Evolutionary conservation across 1,284 basidiomycete genomes (phyloP), one percentile per base, ranked within the genome.

Genomic region (Ceratobasidium sp.): DNA sequence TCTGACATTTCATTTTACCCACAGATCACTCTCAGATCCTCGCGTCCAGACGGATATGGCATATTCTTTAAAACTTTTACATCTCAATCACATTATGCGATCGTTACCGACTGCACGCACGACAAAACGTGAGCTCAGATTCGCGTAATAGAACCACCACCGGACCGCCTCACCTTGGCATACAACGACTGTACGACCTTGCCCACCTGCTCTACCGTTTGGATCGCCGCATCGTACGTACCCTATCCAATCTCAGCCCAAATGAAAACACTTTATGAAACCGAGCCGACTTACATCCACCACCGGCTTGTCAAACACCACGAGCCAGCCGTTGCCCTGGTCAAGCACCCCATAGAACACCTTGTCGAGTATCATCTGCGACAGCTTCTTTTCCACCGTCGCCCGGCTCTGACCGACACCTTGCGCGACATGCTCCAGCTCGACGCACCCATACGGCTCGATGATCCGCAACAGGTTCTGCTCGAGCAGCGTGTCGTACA

Each of bases 281-380:
- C 24, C 37, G 48, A 37, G 24, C 19, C n/a, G 51, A 85, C 92
- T 77, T 79, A 94, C 94, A 82, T 98, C 95, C 9, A 89, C 88
- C 79, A 92, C 90, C 0, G 89, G 88, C 80, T 94, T 86, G 75
- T 98, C 95, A 79, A 92, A 98, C 22, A 98, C 90, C 64, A 98
- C 85, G 62, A 98, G 83, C 80, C 96, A 98, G 0, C 96, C 96
- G 0, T 93, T 89, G 22, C 95, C 96, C 82, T 98, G 97, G 81
- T 98, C 97, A 27, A 99, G 85, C 2, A 98, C 96, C 6, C 97
- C 97, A 77, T 95, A 89, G 79, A 99, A 90, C 0, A 96, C 90
- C 79, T 97, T 96, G 83, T 99, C 97, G 53, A 99, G 84, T 77
- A 99, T 98, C 97, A 99, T 98, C 82, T 98, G 97, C 63, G 93